These are phyloP conservation scores for Mycena sp. DNA, from an alignment of 1,284 basidiomycete species.

Conservation along the genomic window DNA sequence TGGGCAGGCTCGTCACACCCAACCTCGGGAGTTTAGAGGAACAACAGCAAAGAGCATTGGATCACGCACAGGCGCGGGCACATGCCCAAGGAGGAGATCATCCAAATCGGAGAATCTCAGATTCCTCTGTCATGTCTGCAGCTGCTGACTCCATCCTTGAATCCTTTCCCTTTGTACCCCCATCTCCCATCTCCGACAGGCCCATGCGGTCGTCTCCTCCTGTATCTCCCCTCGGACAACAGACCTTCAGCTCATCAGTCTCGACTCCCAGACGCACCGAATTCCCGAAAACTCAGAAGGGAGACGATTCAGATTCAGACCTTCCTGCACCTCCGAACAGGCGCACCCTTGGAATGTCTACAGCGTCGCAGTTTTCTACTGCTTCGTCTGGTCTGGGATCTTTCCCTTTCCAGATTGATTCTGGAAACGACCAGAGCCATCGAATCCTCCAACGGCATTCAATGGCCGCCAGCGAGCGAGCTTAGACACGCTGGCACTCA, in stretches of 20 bases:
- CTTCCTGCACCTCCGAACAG: slow-evolving; percentile 62
- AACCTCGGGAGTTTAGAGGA: slow-evolving; percentile 59
- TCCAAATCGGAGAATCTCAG: slow-evolving; percentile 61
- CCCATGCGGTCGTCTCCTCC: slow-evolving; percentile 79
- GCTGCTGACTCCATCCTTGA: slow-evolving; percentile 85
- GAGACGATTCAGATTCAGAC: slow-evolving; percentile 28
- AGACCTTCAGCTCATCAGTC: slow-evolving; percentile 51
- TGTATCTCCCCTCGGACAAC: slow-evolving; percentile 72
- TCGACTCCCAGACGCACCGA: slow-evolving; percentile 6
- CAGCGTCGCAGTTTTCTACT: slow-evolving; percentile 75
- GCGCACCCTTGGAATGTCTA: slow-evolving; percentile 70
- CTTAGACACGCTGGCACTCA: slow-evolving; percentile 82
- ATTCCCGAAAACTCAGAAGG: slow-evolving; percentile 18
- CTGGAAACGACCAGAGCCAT: slow-evolving; percentile 47
- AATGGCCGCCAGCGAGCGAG: slow-evolving; percentile 73
- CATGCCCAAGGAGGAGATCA: slow-evolving; percentile 60
- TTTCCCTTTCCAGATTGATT: slow-evolving; percentile 86
- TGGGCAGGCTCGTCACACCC: slow-evolving; percentile 66
- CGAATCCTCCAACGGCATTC: slow-evolving; percentile 46
- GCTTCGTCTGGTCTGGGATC: slow-evolving; percentile 78
- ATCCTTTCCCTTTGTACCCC: slow-evolving; percentile 86
- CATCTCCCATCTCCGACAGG: slow-evolving; percentile 81
- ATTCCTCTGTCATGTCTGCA: slow-evolving; percentile 69
- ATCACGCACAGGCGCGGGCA: slow-evolving; percentile 64
- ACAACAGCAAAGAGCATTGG: slow-evolving; percentile 68